A percentile compares a stretch with the other conserved stretches of the same genome.
phyloP scores from a whole-genome alignment of 805 yeast species.

The Myxozyma geophila region DNA sequence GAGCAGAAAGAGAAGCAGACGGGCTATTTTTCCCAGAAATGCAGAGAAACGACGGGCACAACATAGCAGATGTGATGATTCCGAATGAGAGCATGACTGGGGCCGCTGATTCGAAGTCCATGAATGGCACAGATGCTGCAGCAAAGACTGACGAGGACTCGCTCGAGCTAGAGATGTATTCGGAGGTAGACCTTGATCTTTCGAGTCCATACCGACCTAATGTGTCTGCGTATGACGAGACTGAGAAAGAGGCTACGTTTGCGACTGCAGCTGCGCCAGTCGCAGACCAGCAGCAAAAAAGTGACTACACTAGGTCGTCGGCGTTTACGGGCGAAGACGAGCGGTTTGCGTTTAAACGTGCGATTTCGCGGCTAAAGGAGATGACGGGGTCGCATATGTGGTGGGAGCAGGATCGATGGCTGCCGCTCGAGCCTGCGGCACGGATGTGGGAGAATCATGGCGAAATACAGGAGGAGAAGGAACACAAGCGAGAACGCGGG shows the following conservation, averaged over 20 bases:
- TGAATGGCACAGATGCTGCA: neutral
- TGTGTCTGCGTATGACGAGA: constrained; percentile 63
- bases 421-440: constrained; percentile 71
- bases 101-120: neutral
- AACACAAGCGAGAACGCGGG: constrained; percentile 38
- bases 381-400: constrained; percentile 60
- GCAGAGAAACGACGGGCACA: constrained; percentile 29
- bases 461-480: constrained; percentile 19
- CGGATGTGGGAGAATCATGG: constrained; percentile 14
- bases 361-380: constrained; percentile 66
- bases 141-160: constrained; percentile 41
- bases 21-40: constrained; percentile 66
- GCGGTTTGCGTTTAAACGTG: constrained; percentile 71
- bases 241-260: constrained; percentile 25
- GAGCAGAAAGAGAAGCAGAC: constrained; percentile 56
- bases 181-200: constrained; percentile 63
- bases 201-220: constrained; percentile 72
- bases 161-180: constrained; percentile 69
- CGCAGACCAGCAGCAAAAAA: constrained; percentile 29
- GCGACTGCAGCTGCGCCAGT: constrained; percentile 18
- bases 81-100: constrained; percentile 3
- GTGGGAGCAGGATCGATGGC: constrained; percentile 59
- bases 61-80: constrained; percentile 41
- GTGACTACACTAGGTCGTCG: constrained; percentile 54
- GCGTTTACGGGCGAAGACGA: constrained; percentile 81